Evolutionary conservation across 2,329 filamentous ascomycete genomes (phyloP), one percentile per base, ranked within the genome.

Genomic region (Fusarium hainanense): DNA sequence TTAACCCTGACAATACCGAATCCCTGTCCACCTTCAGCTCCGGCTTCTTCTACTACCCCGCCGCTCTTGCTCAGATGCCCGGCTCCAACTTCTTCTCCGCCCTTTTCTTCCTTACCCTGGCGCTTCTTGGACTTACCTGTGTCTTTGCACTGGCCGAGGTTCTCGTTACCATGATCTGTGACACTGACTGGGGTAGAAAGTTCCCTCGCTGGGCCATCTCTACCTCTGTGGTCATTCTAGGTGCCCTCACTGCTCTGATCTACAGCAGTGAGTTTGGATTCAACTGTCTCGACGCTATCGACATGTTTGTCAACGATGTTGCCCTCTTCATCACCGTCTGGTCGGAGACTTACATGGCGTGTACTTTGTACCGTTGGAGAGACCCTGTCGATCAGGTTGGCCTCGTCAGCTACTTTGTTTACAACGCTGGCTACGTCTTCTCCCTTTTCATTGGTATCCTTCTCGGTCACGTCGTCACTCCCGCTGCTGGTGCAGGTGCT

Each of bases 181-280:
- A 69, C 8, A 80, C 81, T 0, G 81, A 73, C 20, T 63, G 71
- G 10, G 75, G 85, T 0, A 66, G 80, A 9, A 20, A 82, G 78
- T 1, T 80, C 78, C 20, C 82, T 81, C 12, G 73, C 3, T 74
- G 69, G 54, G 30, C 77, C 9, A 80, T 88, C 16, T 84, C 85
- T 18, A 85, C 84, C 0, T 74, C 62, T 0, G 71, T 87, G 13
- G 81, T 83, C 13, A 21, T 87, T 0, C 34, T 83, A 0, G 85
- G 81, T 0, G 85, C 84, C 48, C 77, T 87, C 3, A 78, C 86
- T 48, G 85, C 82, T 14, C 74, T 88, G 4, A 81, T 84, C 0
- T 88, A 87, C 66, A 86, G 85, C 73, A 86, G 85, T 0, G 79
- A 86, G 42, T 86, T 87, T 32, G 85, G 85, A 0, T 87, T 85